phyloP scores from a whole-genome alignment of 2,329 filamentous ascomycete species.

The Chalara sp. region DNA sequence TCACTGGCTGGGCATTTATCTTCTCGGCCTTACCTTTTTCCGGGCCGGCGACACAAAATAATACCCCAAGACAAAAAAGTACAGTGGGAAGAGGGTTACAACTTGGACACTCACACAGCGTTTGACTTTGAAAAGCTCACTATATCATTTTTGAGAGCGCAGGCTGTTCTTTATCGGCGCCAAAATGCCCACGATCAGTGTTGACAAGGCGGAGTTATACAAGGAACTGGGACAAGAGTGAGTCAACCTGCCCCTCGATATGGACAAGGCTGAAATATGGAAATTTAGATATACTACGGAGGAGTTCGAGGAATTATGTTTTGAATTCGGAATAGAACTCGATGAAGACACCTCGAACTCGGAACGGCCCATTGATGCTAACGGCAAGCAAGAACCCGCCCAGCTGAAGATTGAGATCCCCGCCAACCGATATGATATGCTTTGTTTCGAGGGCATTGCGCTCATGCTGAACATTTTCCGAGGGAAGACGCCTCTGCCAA shows the following conservation, averaged over 20 bases:
- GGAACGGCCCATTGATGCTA: slow-evolving; percentile 59
- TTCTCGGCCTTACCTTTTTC: too few relatives aligned
- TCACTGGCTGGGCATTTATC: too few relatives aligned
- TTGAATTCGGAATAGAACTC: slow-evolving; percentile 93
- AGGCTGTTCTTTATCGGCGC: slow-evolving; percentile 2
- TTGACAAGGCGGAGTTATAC: slow-evolving; percentile 94
- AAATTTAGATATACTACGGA: slow-evolving; percentile 71
- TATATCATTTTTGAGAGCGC: too few relatives aligned
- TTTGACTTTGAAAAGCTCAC: too few relatives aligned
- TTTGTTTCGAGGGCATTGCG: slow-evolving; percentile 95
- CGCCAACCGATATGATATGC: slow-evolving; percentile 89
- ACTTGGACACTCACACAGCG: too few relatives aligned
- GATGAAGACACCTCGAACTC: slow-evolving; percentile 65
- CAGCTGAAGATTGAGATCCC: slow-evolving; percentile 98
- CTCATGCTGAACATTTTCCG: slow-evolving; percentile 95
- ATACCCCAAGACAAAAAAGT: too few relatives aligned
- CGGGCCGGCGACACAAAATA: too few relatives aligned
- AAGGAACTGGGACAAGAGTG: slow-evolving; percentile 86
- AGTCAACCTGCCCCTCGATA: slow-evolving; percentile 24
- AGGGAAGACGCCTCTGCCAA: slow-evolving; percentile 66
- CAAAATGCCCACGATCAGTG: slow-evolving; percentile 90
- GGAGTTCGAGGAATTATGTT: slow-evolving; percentile 95
- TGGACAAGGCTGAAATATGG: slow-evolving; percentile 18
- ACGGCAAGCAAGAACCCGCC: slow-evolving; percentile 77
- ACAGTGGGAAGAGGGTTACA: too few relatives aligned